phyloP scores from a whole-genome alignment of 2,329 filamentous ascomycete species.

The Aspergillus sp. region DNA sequence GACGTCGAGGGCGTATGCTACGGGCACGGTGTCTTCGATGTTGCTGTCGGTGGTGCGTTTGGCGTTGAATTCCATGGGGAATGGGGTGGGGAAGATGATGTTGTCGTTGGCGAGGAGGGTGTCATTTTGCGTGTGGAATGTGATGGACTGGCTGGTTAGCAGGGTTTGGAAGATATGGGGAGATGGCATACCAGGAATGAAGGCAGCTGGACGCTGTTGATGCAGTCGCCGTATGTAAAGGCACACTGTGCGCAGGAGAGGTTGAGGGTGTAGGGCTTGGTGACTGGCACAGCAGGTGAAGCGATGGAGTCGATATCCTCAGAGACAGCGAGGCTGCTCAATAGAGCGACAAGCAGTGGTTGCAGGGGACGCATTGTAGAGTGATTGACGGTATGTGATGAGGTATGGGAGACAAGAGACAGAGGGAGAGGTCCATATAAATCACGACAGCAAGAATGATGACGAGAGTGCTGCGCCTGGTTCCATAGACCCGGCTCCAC shows the following conservation, averaged over 20 bases:
- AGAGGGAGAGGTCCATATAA: too few relatives aligned
- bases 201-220: slow-evolving; percentile 3
- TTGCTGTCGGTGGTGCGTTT: slow-evolving; percentile 18
- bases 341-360: too few relatives aligned
- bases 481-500: too few relatives aligned
- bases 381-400: too few relatives aligned
- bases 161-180: too few relatives aligned
- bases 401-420: too few relatives aligned
- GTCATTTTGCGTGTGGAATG: slow-evolving; percentile 28
- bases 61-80: slow-evolving; percentile 28
- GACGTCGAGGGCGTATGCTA: slow-evolving; percentile 26
- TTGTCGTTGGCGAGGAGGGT: slow-evolving; percentile 30
- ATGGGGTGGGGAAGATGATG: slow-evolving; percentile 27
- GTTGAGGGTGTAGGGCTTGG: slow-evolving; percentile 13
- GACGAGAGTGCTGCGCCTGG: too few relatives aligned
- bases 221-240: slow-evolving; percentile 17
- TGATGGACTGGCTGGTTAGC: slow-evolving; percentile 22
- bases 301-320: not conserved
- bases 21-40: slow-evolving; percentile 11
- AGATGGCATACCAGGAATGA: slow-evolving; percentile 17
- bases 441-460: too few relatives aligned
- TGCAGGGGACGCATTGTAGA: too few relatives aligned
- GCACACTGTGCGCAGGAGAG: slow-evolving; percentile 18
- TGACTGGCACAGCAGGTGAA: not conserved
- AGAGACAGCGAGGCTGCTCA: slow-evolving; percentile 12